Percentiles rank a stretch among this genome's conserved stretches.
phyloP scores from a whole-genome alignment of 2,329 filamentous ascomycete genomes.

The Fusarium liriodendri region DNA sequence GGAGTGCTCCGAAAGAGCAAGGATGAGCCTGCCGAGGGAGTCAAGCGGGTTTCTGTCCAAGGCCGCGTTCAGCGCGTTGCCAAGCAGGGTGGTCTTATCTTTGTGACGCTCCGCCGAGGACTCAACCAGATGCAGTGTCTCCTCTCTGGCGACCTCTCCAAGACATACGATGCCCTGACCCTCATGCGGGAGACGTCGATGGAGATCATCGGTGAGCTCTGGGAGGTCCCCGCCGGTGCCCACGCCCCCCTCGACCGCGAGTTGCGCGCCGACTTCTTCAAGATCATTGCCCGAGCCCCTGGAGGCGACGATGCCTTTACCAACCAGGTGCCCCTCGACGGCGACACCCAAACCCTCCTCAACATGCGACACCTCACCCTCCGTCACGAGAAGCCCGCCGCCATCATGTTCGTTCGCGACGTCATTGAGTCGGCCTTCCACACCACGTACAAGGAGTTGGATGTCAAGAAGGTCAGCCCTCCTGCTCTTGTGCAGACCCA shows the following conservation, averaged over 20 bases:
- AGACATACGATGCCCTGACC: constrained; percentile 91
- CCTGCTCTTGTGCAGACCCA: constrained; percentile 95
- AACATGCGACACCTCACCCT: constrained; percentile 88
- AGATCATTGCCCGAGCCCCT: constrained; percentile 76
- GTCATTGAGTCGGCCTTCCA: constrained; percentile 85
- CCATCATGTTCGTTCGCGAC: constrained; percentile 88
- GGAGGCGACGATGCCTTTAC: constrained; percentile 92
- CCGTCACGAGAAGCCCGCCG: constrained; percentile 84
- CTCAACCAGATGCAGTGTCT: constrained; percentile 76
- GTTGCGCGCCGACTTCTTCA: constrained; percentile 90
- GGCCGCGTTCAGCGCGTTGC: constrained; percentile 86
- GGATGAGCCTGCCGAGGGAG: constrained; percentile 46
- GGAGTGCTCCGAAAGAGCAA: constrained; percentile 46
- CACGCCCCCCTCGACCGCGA: constrained; percentile 87
- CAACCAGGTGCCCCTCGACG: constrained; percentile 67
- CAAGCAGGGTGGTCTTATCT: constrained; percentile 85
- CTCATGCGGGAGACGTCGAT: constrained; percentile 90
- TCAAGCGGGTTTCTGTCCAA: constrained; percentile 75
- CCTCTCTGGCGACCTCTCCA: constrained; percentile 76
- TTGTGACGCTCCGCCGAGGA: constrained; percentile 85
- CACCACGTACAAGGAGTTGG: constrained; percentile 79
- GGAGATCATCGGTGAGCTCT: constrained; percentile 85
- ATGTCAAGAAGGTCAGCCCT: constrained; percentile 85
- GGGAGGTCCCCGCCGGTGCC: constrained; percentile 81
- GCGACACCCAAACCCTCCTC: constrained; percentile 64